These are phyloP conservation scores for Raphidocelis subcapitata DNA, from an alignment of 139 green algal species.

Conservation along the genomic window DNA sequence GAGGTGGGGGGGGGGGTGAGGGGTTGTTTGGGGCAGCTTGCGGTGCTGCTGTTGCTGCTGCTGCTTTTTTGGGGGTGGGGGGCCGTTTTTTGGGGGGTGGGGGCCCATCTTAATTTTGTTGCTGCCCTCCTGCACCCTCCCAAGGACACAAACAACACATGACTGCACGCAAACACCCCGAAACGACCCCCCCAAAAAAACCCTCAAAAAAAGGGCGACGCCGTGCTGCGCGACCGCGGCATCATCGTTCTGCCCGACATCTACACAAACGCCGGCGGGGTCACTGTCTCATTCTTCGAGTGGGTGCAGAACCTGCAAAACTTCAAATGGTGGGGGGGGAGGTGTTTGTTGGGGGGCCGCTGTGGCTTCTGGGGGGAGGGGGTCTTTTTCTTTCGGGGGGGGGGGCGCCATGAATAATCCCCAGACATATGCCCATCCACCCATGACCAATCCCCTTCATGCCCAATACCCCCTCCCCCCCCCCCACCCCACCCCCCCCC, in stretches of 20 bases:
- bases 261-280: conserved; percentile 64
- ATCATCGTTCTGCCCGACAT: conserved; percentile 73
- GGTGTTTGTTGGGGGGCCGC: neutral
- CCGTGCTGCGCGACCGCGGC: conserved; percentile 61
- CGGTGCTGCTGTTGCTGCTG: neutral
- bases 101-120: too few relatives aligned
- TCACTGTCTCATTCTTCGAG: conserved; percentile 69
- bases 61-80: conserved; percentile 3
- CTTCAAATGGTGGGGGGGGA: conserved; percentile 50
- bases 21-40: neutral
- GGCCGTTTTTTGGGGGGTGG: too few relatives aligned
- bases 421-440: neutral
- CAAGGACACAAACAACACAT: too few relatives aligned
- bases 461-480: neutral
- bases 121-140: too few relatives aligned
- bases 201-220: conserved; percentile 43
- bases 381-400: neutral
- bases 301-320: conserved; percentile 73
- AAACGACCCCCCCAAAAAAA: too few relatives aligned
- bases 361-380: neutral
- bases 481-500: neutral
- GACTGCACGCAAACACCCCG: too few relatives aligned
- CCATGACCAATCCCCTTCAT: neutral
- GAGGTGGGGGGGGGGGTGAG: conserved; percentile 45
- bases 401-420: too few relatives aligned